phyloP scores from a whole-genome alignment of 495 filamentous ascomycete genomes.

The Melanomma pulvis-pyrius region DNA sequence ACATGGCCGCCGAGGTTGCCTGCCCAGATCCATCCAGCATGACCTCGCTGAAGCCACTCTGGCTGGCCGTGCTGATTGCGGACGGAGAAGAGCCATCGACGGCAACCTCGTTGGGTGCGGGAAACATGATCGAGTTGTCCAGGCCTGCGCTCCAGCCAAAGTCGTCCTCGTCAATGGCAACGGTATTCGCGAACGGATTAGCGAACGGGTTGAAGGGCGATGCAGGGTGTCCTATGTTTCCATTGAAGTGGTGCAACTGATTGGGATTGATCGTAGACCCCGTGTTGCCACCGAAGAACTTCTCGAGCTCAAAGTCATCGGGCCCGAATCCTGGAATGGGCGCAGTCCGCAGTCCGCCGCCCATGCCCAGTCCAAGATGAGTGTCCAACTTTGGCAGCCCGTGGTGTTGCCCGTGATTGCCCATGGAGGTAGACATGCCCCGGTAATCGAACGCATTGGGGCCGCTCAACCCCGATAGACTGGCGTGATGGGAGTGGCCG shows the following conservation, averaged over 20 bases:
- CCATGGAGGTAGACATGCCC: constrained; percentile 70
- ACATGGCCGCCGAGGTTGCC: constrained; percentile 56
- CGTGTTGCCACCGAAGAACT: constrained; percentile 60
- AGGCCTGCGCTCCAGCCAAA: constrained; percentile 89
- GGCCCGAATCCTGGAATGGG: constrained; percentile 66
- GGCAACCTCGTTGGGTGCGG: constrained; percentile 69
- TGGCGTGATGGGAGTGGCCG: constrained; percentile 39
- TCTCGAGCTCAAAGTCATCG: constrained; percentile 74
- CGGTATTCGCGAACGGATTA: constrained; percentile 53
- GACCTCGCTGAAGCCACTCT: constrained; percentile 87
- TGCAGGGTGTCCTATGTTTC: constrained; percentile 70
- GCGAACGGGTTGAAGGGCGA: constrained; percentile 74
- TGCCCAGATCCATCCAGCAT: constrained; percentile 79
- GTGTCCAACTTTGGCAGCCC: constrained; percentile 85
- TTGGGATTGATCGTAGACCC: constrained; percentile 89
- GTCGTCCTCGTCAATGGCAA: constrained; percentile 70
- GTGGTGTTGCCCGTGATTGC: constrained; percentile 64
- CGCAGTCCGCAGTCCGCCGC: constrained; percentile 74
- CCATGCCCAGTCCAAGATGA: constrained; percentile 65
- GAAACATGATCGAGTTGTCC: constrained; percentile 73
- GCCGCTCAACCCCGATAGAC: constrained; percentile 60
- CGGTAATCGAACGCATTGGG: constrained; percentile 66
- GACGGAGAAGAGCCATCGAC: constrained; percentile 94
- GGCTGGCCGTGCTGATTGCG: constrained; percentile 88
- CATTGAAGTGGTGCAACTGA: constrained; percentile 82